Percentiles rank a stretch among this genome's conserved stretches.
Evolutionary conservation across 2,329 filamentous ascomycete genomes (phyloP).

Genomic region (Cryoendolithus antarcticus): DNA sequence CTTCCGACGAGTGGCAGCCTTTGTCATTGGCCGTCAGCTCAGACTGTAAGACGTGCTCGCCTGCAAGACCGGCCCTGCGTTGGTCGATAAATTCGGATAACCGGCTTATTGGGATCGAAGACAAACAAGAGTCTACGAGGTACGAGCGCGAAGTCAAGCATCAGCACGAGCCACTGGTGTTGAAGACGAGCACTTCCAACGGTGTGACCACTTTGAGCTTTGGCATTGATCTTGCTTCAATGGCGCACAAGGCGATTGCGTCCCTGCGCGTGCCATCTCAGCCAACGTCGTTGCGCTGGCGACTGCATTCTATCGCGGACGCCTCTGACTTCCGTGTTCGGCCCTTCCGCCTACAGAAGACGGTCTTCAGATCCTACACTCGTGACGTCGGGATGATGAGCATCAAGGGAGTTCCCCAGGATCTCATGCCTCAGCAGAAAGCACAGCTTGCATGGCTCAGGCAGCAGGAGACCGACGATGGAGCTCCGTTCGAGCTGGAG

Average conservation of each 20-base stretch:
- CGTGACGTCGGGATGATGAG: no score
- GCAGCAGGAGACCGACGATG: constrained; percentile 35
- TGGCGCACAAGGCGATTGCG: constrained; percentile 20
- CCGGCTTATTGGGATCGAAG: constrained; percentile 36
- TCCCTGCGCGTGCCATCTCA: constrained; percentile 5
- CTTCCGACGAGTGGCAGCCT: constrained; percentile 9
- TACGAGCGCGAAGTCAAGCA: constrained; percentile 42
- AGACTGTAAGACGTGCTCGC: constrained; percentile 23
- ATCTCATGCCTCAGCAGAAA: constrained; percentile 30
- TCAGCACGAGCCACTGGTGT: constrained; percentile 25
- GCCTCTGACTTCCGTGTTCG: no score
- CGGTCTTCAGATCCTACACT: no score
- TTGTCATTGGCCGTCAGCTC: not conserved
- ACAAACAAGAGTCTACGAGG: constrained; percentile 35
- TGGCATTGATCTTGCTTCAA: constrained; percentile 16
- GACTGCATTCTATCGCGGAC: no score
- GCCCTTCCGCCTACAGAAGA: no score
- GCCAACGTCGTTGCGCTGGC: no score
- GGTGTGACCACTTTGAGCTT: constrained; percentile 8
- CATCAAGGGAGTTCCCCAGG: no score
- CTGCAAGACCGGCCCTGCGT: constrained; percentile 23
- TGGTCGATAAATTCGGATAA: constrained; percentile 24
- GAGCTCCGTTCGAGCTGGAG: constrained; percentile 8
- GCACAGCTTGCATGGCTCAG: constrained; percentile 49
- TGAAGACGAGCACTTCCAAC: constrained; percentile 2